Conservation (phyloP, 805 yeast genomes). For the Suhomyces kilbournensis region DNA sequence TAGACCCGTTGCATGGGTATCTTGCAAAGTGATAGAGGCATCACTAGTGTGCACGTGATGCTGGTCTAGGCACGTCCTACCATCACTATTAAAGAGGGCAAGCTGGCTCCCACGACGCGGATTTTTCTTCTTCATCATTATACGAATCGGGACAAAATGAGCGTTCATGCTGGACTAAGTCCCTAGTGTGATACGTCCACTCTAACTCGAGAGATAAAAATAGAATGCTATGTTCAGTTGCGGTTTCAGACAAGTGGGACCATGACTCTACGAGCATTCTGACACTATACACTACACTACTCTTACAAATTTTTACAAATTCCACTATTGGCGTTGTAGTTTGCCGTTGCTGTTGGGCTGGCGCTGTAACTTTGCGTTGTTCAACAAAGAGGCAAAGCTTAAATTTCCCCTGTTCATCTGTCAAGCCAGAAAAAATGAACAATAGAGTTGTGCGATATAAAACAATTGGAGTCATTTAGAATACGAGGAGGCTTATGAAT, state of each 20-base stretch:
- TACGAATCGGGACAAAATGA: conserved; percentile 12
- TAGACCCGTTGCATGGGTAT: conserved; percentile 23
- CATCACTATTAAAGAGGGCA: neutral
- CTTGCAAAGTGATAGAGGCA: neutral
- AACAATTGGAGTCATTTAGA: neutral
- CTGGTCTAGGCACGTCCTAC: neutral
- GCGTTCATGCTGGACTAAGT: conserved; percentile 15
- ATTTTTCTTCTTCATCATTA: neutral
- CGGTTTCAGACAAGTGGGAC: conserved; percentile 8
- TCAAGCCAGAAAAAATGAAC: neutral
- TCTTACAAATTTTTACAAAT: neutral
- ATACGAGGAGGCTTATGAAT: neutral
- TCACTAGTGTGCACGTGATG: neutral
- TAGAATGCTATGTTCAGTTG: conserved; percentile 12
- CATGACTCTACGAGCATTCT: conserved; percentile 10
- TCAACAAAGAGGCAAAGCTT: neutral
- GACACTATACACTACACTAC: conserved; percentile 3
- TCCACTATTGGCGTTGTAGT: neutral
- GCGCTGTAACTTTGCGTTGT: neutral
- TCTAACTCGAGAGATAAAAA: conserved; percentile 15
- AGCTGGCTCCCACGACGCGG: neutral
- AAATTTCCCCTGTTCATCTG: neutral
- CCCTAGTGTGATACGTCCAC: conserved; percentile 18
- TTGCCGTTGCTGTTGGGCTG: neutral
- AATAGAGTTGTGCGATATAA: neutral